Evolutionary conservation across 306 rosid genomes (phyloP).

Genomic region (Cicer bijugum): DNA sequence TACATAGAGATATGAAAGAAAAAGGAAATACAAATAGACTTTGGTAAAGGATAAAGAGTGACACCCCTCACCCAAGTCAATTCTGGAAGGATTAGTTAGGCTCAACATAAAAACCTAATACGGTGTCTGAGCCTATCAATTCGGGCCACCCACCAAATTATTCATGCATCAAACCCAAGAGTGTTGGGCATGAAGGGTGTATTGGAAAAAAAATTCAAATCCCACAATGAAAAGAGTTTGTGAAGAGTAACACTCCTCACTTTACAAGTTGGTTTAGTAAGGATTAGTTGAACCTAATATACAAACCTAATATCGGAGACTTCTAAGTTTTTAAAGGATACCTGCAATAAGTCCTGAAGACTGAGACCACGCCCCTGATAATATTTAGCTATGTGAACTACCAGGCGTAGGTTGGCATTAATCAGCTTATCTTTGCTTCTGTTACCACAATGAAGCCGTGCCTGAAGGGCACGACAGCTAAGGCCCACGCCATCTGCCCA

Average conservation of each 20-base stretch:
- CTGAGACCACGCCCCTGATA: constrained; percentile 85
- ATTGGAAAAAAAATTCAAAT: too few relatives aligned
- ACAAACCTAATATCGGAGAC: not conserved
- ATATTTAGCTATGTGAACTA: constrained; percentile 86
- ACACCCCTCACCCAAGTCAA: too few relatives aligned
- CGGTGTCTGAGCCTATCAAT: too few relatives aligned
- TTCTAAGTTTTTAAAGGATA: constrained; percentile 40
- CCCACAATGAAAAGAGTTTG: too few relatives aligned
- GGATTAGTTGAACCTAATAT: too few relatives aligned
- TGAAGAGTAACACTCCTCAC: too few relatives aligned
- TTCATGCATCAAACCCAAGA: too few relatives aligned
- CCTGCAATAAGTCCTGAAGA: constrained; percentile 93
- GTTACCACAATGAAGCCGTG: constrained; percentile 59
- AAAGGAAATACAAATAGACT: constrained; percentile 26
- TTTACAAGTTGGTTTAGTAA: too few relatives aligned
- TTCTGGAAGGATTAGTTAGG: too few relatives aligned
- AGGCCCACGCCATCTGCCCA: constrained; percentile 92
- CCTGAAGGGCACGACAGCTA: constrained; percentile 57
- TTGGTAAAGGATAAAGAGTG: not conserved
- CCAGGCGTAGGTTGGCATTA: constrained; percentile 82
- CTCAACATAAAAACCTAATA: too few relatives aligned
- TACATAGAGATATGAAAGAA: constrained; percentile 23
- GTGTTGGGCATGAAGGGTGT: too few relatives aligned
- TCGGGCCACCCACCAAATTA: too few relatives aligned
- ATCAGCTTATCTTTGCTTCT: constrained; percentile 74